A percentile compares a stretch with the other conserved stretches of the same genome.
Conservation (phyloP, 202 grass and related monocot species). For the Zoysia matrella region DNA sequence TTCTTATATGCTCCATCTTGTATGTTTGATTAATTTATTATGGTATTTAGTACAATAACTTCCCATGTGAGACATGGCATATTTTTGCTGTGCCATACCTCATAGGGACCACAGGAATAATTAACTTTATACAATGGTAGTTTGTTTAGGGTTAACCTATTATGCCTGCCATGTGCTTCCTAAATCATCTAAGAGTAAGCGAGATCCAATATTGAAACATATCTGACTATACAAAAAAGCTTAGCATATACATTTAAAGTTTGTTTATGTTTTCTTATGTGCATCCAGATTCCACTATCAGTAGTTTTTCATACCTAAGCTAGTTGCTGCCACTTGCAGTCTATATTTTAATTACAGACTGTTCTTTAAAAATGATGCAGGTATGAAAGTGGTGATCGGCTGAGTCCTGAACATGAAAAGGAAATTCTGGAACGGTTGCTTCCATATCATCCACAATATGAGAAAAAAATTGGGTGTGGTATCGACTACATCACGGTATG, state of each 20-base stretch:
- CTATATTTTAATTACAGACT: not conserved
- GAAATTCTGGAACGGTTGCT: conserved; percentile 84
- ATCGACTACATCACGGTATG: conserved; percentile 85
- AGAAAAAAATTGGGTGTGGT: conserved; percentile 94
- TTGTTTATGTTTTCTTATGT: not conserved
- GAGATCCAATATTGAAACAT: not conserved
- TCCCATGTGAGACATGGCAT: not conserved
- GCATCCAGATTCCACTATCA: not conserved
- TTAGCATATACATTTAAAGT: not conserved
- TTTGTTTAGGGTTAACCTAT: conserved; percentile 17
- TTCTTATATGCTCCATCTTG: not conserved
- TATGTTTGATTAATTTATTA: not conserved
- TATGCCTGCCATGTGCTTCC: conserved; percentile 2
- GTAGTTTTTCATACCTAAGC: not conserved
- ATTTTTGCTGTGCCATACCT: not conserved
- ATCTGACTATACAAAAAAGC: not conserved
- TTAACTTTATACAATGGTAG: conserved; percentile 6
- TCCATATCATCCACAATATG: conserved; percentile 88
- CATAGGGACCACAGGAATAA: not conserved
- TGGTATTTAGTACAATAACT: not conserved
- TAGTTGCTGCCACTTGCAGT: conserved; percentile 17
- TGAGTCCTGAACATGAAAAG: conserved; percentile 85
- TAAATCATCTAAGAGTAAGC: not conserved
- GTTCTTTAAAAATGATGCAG: conserved; percentile 51
- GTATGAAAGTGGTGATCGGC: conserved; percentile 73